A percentile compares a stretch with the other conserved stretches of the same genome.
phyloP scores from a whole-genome alignment of 2,329 filamentous ascomycete genomes.

The Eutypa lata region DNA sequence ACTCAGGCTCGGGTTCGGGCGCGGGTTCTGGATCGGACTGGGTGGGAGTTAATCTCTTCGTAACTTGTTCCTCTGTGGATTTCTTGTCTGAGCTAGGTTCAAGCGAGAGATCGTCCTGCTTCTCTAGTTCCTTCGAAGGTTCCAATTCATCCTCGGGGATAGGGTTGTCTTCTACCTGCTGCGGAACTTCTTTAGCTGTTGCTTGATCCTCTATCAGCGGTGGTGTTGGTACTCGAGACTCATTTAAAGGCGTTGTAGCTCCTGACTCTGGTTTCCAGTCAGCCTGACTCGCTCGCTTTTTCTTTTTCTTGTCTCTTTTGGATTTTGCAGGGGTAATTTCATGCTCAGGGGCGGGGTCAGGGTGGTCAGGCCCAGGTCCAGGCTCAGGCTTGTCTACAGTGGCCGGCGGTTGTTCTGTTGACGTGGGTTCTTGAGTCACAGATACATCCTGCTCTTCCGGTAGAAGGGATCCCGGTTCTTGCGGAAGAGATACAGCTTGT shows the following conservation, averaged over 20 bases:
- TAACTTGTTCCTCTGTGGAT: slow-evolving; percentile 29
- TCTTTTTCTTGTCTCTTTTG: slow-evolving; percentile 25
- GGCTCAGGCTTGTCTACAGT: slow-evolving; percentile 7
- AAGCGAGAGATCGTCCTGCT: not conserved
- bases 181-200: not conserved
- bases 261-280: not conserved
- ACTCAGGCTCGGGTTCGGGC: slow-evolving; percentile 8
- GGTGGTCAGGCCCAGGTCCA: slow-evolving; percentile 11
- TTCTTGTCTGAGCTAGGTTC: not conserved
- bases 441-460: not conserved
- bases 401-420: slow-evolving; percentile 2
- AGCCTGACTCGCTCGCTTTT: slow-evolving; percentile 4
- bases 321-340: slow-evolving; percentile 20
- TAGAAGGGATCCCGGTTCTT: slow-evolving; percentile 7
- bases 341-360: slow-evolving; percentile 13
- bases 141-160: slow-evolving; percentile 6
- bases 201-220: not conserved
- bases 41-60: no score
- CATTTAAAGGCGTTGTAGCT: not conserved
- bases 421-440: slow-evolving; percentile 1
- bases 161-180: slow-evolving; percentile 3
- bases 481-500: slow-evolving; percentile 9
- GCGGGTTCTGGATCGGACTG: slow-evolving; percentile 2
- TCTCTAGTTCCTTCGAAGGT: not conserved
- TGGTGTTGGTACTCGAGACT: not conserved